Evolutionary conservation across 345 rosid genomes (phyloP).

Genomic region (Moricandia moricandioides): DNA sequence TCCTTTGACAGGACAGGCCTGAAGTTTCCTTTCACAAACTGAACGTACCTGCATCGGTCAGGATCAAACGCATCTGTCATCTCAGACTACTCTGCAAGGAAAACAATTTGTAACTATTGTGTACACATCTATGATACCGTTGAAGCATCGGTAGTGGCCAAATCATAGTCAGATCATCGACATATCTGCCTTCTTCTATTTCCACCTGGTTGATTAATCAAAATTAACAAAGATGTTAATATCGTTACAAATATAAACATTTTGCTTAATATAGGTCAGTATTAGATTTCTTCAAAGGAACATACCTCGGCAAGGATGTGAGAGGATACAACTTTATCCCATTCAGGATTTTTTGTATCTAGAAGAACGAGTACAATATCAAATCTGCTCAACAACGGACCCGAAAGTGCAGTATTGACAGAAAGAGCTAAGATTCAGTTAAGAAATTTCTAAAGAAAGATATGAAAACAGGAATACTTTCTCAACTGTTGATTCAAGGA

Average conservation of each 20-base stretch:
- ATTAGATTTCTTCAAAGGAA: neutral
- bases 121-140: conserved; percentile 46
- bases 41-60: conserved; percentile 62
- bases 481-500: neutral
- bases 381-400: conserved; percentile 93
- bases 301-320: conserved; percentile 90
- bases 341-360: conserved; percentile 95
- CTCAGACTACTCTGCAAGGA: neutral
- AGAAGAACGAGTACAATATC: conserved; percentile 89
- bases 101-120: neutral
- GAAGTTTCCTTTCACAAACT: conserved; percentile 72
- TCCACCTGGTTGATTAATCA: conserved; percentile 48
- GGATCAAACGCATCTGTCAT: neutral
- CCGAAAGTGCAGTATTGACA: conserved; percentile 91
- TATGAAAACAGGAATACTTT: neutral
- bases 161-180: conserved; percentile 51
- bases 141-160: conserved; percentile 84
- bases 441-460: conserved; percentile 38
- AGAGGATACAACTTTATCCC: conserved; percentile 98
- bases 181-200: conserved; percentile 35
- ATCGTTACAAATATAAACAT: neutral
- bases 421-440: conserved; percentile 75
- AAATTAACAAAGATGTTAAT: conserved; percentile 6
- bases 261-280: too few relatives aligned
- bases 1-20: conserved; percentile 78